A percentile compares a stretch with the other conserved stretches of the same genome.
Conservation (phyloP, 2,329 filamentous ascomycete genomes). For the Onygena corvina region DNA sequence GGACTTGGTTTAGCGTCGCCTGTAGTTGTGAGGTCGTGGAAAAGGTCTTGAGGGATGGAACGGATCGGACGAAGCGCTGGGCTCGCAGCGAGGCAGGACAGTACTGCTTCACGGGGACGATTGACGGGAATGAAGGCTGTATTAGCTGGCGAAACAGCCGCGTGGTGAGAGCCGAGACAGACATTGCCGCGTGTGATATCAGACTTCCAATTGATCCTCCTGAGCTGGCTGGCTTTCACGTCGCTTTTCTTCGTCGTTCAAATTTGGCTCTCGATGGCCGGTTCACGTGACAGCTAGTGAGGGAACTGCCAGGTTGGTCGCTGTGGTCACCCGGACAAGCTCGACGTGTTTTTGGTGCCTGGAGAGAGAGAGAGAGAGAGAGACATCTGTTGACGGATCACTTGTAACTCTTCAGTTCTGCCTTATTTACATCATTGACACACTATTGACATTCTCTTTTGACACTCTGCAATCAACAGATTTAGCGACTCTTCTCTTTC, state of each 20-base stretch:
- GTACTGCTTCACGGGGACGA: slow-evolving; percentile 20
- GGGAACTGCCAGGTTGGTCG: slow-evolving; percentile 21
- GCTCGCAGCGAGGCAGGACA: slow-evolving; percentile 14
- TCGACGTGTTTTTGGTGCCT: slow-evolving; percentile 25
- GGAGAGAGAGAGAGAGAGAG: slow-evolving; percentile 1
- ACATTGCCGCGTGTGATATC: slow-evolving; percentile 18
- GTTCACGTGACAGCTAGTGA: slow-evolving; percentile 19
- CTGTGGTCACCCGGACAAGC: slow-evolving; percentile 23
- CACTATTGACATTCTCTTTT: no score
- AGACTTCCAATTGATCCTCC: no score
- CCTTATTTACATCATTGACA: no score
- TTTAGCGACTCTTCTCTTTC: no score
- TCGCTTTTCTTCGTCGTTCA: neutral
- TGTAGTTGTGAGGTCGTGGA: slow-evolving; percentile 45
- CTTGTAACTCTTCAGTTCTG: no score
- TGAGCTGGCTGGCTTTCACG: no score
- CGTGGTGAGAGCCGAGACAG: slow-evolving; percentile 27
- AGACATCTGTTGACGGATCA: no score
- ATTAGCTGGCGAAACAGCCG: slow-evolving; percentile 26
- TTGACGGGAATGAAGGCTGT: slow-evolving; percentile 20
- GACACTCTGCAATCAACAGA: no score
- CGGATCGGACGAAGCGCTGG: slow-evolving; percentile 14
- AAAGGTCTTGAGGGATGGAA: slow-evolving; percentile 35
- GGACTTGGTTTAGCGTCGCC: slow-evolving; percentile 62
- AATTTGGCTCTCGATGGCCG: neutral